Evolutionary conservation across 164 flowering plant genomes (phyloP).

Genomic region (Brasenia schreberi): DNA sequence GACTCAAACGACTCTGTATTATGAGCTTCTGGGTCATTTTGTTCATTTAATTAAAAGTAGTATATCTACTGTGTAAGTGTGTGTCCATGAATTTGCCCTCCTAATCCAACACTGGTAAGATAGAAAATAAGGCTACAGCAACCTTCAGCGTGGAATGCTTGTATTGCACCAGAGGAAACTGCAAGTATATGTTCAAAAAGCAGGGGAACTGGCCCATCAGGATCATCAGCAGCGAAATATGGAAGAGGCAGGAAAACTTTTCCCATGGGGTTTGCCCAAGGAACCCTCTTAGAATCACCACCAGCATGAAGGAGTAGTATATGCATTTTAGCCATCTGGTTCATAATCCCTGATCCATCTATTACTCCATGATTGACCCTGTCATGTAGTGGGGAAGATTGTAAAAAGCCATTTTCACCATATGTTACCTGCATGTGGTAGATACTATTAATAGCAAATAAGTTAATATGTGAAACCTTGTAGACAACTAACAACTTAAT

Average conservation of each 20-base stretch:
- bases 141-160: constrained; percentile 82
- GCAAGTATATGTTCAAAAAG: constrained; percentile 99
- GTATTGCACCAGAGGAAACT: constrained; percentile 88
- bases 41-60: not conserved
- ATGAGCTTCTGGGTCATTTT: too few species aligned
- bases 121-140: constrained; percentile 2
- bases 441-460: not conserved
- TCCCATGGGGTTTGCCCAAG: constrained; percentile 99
- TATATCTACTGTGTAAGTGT: not conserved
- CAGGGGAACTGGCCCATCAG: constrained; percentile 96
- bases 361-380: constrained; percentile 18
- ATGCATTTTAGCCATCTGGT: constrained; percentile 45
- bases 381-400: constrained; percentile 14
- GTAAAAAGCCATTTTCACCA: constrained; percentile 17
- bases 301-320: constrained; percentile 97
- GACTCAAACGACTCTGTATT: too few species aligned
- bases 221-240: constrained; percentile 87
- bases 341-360: constrained; percentile 15
- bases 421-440: constrained; percentile 29
- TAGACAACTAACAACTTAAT: too few species aligned
- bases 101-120: not conserved
- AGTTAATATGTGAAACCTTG: not conserved
- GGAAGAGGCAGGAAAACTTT: constrained; percentile 97
- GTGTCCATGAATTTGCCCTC: not conserved
- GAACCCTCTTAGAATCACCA: constrained; percentile 99